A percentile compares a stretch with the other conserved stretches of the same genome.
Evolutionary conservation across 2,329 filamentous ascomycete species (phyloP).

Genomic region (Ophiostoma sp.): DNA sequence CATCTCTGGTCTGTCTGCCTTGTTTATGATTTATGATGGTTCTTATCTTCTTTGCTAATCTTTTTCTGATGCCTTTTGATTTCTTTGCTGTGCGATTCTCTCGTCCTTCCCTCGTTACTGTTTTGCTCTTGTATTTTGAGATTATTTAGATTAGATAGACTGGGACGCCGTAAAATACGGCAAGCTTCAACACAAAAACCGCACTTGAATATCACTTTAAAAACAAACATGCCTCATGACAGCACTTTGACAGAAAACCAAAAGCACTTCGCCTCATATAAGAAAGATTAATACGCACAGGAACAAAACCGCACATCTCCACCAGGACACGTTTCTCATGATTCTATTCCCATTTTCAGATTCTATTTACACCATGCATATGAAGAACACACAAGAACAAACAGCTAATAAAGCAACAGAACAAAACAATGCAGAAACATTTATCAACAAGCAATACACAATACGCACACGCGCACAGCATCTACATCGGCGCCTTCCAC

Average conservation of each 20-base stretch:
- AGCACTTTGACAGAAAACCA: neutral
- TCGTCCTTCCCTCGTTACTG: neutral
- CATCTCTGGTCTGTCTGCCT: neutral
- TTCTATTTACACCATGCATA: neutral
- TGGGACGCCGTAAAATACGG: neutral
- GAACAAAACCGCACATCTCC: neutral
- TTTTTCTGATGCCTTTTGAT: neutral
- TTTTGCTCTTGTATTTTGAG: neutral
- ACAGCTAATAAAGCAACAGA: neutral
- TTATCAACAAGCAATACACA: neutral
- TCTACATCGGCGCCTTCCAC: constrained; percentile 44
- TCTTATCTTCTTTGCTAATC: neutral
- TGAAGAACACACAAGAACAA: neutral
- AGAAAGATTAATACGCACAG: neutral
- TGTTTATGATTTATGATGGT: constrained; percentile 9
- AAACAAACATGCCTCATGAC: neutral
- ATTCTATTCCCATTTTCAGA: neutral
- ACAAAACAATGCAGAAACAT: neutral
- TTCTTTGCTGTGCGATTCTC: neutral
- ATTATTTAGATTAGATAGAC: neutral
- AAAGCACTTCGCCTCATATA: neutral
- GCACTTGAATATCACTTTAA: neutral
- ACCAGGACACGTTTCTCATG: neutral
- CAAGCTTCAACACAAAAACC: neutral
- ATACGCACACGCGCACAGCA: neutral